Evolutionary conservation across 805 yeast species (phyloP), one percentile per base, ranked within the genome.

Genomic region (Grigorovia jiainica): DNA sequence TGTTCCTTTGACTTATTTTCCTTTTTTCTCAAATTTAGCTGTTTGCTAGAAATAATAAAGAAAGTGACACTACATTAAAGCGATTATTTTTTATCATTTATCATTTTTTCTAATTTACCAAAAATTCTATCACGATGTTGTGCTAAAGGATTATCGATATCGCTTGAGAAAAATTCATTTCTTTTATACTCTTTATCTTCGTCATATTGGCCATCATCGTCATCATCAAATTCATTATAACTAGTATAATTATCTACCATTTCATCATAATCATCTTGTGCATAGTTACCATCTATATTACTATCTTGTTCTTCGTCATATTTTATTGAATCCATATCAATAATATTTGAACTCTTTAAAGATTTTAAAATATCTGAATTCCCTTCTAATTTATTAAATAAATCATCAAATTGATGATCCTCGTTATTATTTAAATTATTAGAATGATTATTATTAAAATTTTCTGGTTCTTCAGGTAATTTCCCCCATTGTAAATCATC

Each of bases 241-340:
- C n/a, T n/a, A n/a, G n/a, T n/a, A n/a, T n/a, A n/a, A n/a, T n/a
- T n/a, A n/a, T n/a, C n/a, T 36, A 79, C 86, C 50, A 80, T 87
- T 18, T 80, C 89, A 0, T 92, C 94, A 49, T 82, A 92, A 52
- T 84, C 83, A 43, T 75, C 74, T 55, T 83, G 48, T 15, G 39
- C 25, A n/a, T n/a, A n/a, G n/a, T n/a, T n/a, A n/a, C n/a, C n/a
- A n/a, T n/a, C n/a, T n/a, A n/a, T n/a, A n/a, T n/a, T n/a, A n/a
- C n/a, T n/a, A n/a, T n/a, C n/a, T 36, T 36, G 32, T 11, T 40
- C 46, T 7, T 45, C 52, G 24, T 46, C 44, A 10, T 43, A 49
- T 3, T 41, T 42, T 9, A 38, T 36, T 30, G 29, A 39, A 43
- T 66, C 67, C 6, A 68, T 37, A 24, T 63, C 63, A 5, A 65